These are phyloP conservation scores for Suillus bovinus DNA, from an alignment of 768 basidiomycete species.

Conservation along the genomic window DNA sequence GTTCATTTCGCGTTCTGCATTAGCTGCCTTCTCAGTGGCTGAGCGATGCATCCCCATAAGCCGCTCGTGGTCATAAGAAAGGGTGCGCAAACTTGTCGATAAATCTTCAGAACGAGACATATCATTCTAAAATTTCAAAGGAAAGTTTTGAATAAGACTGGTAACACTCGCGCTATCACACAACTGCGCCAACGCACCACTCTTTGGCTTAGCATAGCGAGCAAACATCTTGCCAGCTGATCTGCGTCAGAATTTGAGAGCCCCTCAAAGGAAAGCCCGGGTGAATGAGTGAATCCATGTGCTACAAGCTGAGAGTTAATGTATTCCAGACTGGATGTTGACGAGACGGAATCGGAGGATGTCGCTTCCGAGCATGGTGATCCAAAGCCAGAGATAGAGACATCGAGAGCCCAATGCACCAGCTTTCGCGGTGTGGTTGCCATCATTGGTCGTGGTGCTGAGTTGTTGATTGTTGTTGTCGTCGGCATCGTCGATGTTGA, in stretches of 20 bases:
- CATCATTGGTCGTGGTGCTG: constrained; percentile 13
- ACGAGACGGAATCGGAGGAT: constrained; percentile 48
- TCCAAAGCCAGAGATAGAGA: constrained; percentile 42
- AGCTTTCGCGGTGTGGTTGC: constrained; percentile 43
- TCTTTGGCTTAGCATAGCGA: constrained; percentile 74
- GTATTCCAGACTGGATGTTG: constrained; percentile 68
- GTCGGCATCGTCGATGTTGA: constrained; percentile 7
- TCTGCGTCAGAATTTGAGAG: constrained; percentile 56
- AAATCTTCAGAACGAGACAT: constrained; percentile 79
- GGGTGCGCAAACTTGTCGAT: constrained; percentile 69
- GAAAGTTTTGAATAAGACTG: constrained; percentile 16
- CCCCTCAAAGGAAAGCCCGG: constrained; percentile 71
- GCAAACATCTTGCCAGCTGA: constrained; percentile 68
- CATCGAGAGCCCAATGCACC: constrained; percentile 53
- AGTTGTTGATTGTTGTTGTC: background rate
- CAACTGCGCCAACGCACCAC: constrained; percentile 50
- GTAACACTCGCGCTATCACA: background rate
- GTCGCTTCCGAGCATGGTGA: constrained; percentile 44
- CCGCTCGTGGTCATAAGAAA: constrained; percentile 81
- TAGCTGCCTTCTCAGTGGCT: constrained; percentile 60
- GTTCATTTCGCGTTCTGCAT: constrained; percentile 78
- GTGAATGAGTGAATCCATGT: constrained; percentile 69
- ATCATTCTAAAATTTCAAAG: constrained; percentile 51
- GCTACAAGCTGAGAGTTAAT: constrained; percentile 81
- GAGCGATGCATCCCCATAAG: constrained; percentile 62